Evolutionary conservation across 139 green algal species (phyloP).

Genomic region (Chlamydomonas schloesseri): DNA sequence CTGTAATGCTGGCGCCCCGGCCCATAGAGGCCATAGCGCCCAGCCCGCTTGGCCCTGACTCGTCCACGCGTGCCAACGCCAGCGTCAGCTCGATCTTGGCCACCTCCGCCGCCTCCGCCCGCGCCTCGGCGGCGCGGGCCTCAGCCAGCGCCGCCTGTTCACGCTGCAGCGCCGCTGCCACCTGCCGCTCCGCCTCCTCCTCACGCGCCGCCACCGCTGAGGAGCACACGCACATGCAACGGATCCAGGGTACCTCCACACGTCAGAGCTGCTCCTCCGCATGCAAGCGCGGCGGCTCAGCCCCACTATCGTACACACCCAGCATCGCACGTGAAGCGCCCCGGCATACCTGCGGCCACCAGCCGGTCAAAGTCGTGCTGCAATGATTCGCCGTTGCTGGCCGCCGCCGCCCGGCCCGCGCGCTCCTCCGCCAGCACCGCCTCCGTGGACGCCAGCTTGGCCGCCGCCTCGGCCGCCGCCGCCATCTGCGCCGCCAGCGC

Average conservation of each 20-base stretch:
- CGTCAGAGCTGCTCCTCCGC: too few species aligned
- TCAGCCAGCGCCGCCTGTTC: conserved; percentile 27
- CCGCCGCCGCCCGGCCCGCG: conserved; percentile 31
- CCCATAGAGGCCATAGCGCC: background rate
- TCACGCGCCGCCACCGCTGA: conserved; percentile 55
- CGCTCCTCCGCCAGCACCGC: conserved; percentile 53
- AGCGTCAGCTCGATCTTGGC: conserved; percentile 71
- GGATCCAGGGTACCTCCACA: too few species aligned
- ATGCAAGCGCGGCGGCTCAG: too few species aligned
- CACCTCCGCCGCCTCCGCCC: conserved; percentile 58
- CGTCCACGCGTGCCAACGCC: conserved; percentile 51
- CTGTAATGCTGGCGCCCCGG: background rate
- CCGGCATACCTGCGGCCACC: conserved; percentile 53
- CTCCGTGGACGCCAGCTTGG: conserved; percentile 42
- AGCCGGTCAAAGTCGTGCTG: conserved; percentile 56
- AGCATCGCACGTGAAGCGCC: too few species aligned
- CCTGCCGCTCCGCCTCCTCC: conserved; percentile 52
- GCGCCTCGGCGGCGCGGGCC: conserved; percentile 31
- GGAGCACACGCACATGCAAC: too few species aligned
- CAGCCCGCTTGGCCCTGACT: background rate
- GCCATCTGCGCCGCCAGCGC: conserved; percentile 24
- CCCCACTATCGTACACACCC: too few species aligned
- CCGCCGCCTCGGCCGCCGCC: conserved; percentile 33
- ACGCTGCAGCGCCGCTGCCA: conserved; percentile 34
- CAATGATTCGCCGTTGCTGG: conserved; percentile 43